Base-by-base conservation (phyloP, 768 basidiomycete genomes). In the Calocybe cyanea region DNA sequence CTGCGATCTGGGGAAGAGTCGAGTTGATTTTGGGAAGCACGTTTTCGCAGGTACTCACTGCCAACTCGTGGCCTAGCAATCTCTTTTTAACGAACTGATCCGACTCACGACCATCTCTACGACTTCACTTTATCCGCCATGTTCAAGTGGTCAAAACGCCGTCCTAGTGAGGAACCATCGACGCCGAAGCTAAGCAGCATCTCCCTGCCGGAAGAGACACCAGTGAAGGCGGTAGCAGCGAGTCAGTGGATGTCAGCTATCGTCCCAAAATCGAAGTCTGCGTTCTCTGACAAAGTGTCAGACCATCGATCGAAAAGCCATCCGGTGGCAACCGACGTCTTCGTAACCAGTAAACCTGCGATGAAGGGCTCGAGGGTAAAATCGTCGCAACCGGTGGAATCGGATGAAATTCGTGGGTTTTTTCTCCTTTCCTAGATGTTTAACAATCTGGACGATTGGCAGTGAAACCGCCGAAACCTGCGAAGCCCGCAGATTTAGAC, bases 41-140 rank as follows among this genome's bases (percentile, higher is more conserved):
- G 23, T 52, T 48, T 48, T 41, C 54, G 41, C 51, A 62, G 57
- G 57, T 60, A 39, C 56, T 48, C 54, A 53, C 41, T 35, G 58
- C 61, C 55, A 57, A 58, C 64, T 64, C 65, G 67, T 65, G 67
- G 58, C 57, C 49, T 51, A 47, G 46, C 50, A 55, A 52, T 60
- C 53, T 52, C 48, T 58, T 55, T 63, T 60, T 60, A 59, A 60
- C 56, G 49, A 38, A 46, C 41, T 45, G 46, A 45, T 61, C 53
- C 38, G 56, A 36, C 49, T 47, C 49, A 56, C 45, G 40, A 40
- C 38, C 35, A 39, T 20, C 45, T 57, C 13, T 49, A 55, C 46
- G 44, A 41, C 48, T 44, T 44, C 41, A 37, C 45, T 38, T 41
- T 21, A 15, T 43, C 58, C 32, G 41, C 51, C 45, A 70, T 70